phyloP scores from a whole-genome alignment of 108 stramenopile species.

The Nannochloropsis salina region DNA sequence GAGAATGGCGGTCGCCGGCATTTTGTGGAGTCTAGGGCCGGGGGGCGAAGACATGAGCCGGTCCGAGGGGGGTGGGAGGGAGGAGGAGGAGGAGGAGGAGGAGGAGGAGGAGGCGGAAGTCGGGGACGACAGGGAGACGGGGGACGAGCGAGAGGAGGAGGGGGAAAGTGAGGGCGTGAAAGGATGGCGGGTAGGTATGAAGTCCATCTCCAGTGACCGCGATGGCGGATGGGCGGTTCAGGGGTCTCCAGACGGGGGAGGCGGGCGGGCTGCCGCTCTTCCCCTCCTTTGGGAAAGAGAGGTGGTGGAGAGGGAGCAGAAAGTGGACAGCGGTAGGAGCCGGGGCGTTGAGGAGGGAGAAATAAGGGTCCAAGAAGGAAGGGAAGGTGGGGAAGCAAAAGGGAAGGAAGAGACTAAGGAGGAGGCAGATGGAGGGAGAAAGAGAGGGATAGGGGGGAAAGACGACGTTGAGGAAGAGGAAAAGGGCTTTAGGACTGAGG shows the following conservation, averaged over 20 bases:
- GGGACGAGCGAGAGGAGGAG: neutral
- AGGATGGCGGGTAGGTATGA: too few species aligned
- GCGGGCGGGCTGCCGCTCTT: neutral
- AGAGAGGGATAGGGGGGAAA: neutral
- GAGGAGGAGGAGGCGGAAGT: neutral
- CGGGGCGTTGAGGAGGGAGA: neutral
- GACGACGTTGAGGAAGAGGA: neutral
- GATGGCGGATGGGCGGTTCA: too few species aligned
- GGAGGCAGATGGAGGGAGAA: neutral
- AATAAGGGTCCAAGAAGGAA: neutral
- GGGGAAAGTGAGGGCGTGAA: neutral
- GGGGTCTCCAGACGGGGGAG: too few species aligned
- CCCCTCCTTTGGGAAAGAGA: neutral
- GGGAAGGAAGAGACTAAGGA: neutral
- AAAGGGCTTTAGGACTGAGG: neutral
- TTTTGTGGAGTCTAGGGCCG: too few species aligned
- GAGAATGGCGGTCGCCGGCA: too few species aligned
- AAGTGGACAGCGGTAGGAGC: neutral
- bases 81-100: conserved; percentile 13
- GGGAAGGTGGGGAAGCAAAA: neutral
- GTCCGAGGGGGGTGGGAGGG: neutral
- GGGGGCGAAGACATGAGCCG: too few species aligned
- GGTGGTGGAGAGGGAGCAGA: neutral
- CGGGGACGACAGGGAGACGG: neutral
- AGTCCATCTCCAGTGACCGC: too few species aligned